These are phyloP conservation scores for Fabrea salina DNA, from an alignment of 169 alveolate species.

Conservation along the genomic window DNA sequence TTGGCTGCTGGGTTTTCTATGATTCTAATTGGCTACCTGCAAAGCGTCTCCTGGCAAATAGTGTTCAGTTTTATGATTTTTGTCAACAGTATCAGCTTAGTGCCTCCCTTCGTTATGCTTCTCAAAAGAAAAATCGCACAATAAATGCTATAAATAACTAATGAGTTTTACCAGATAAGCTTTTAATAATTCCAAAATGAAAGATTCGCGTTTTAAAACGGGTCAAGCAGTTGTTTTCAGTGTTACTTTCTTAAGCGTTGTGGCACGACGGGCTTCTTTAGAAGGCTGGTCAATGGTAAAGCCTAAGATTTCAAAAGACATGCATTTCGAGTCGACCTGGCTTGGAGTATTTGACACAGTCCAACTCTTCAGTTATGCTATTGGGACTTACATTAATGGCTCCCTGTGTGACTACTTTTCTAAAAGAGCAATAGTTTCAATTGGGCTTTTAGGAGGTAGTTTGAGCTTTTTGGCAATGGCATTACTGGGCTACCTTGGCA, in stretches of 20 bases:
- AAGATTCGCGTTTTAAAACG: too few relatives aligned
- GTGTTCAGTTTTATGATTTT: constrained; percentile 12
- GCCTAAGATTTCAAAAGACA: constrained; percentile 30
- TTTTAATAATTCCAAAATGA: too few relatives aligned
- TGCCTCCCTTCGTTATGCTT: too few relatives aligned
- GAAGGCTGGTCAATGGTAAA: constrained; percentile 49
- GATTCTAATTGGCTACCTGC: constrained; percentile 3
- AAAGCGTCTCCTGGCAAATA: background rate
- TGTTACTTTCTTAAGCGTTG: background rate
- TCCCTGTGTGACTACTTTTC: constrained; percentile 41
- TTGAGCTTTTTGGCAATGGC: background rate
- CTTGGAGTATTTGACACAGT: constrained; percentile 49
- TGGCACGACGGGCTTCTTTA: background rate
- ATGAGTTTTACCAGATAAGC: too few relatives aligned
- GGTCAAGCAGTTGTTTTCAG: background rate
- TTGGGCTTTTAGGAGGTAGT: background rate
- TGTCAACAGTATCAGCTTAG: too few relatives aligned
- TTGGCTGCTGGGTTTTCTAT: constrained; percentile 34
- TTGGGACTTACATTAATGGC: constrained; percentile 48
- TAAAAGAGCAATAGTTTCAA: background rate
- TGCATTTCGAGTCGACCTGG: constrained; percentile 6
- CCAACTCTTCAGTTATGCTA: constrained; percentile 41
- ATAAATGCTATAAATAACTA: too few relatives aligned
- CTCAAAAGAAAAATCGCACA: too few relatives aligned
- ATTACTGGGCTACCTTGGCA: background rate